A percentile compares a stretch with the other conserved stretches of the same genome.
These are phyloP conservation scores for Globisporangium yorkense DNA, from an alignment of 352 stramenopile species.

Conservation along the genomic window DNA sequence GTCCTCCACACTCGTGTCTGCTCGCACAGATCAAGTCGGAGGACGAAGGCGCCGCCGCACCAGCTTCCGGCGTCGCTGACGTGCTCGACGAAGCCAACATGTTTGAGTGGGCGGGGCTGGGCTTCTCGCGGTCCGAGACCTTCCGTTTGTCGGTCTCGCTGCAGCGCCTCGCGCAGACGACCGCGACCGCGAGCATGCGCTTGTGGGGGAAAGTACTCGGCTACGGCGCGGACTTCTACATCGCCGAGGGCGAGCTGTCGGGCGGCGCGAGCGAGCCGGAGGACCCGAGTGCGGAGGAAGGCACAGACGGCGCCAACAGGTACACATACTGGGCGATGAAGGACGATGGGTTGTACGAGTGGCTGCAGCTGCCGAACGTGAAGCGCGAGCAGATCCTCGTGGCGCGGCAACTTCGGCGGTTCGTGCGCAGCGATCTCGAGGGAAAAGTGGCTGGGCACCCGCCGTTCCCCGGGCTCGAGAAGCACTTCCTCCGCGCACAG, in stretches of 20 bases:
- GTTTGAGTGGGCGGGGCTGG: conserved; percentile 75
- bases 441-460: conserved; percentile 73
- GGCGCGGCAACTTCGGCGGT: conserved; percentile 71
- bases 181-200: conserved; percentile 61
- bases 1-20: background rate
- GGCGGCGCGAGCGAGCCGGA: conserved; percentile 38
- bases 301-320: conserved; percentile 70
- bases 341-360: conserved; percentile 73
- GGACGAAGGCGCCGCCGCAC: conserved; percentile 34
- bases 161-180: conserved; percentile 46
- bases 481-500: conserved; percentile 83
- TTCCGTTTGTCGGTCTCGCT: conserved; percentile 67
- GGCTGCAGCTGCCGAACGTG: conserved; percentile 77
- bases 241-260: conserved; percentile 72
- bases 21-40: conserved; percentile 34
- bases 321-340: conserved; percentile 90
- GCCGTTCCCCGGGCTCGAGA: conserved; percentile 84
- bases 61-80: conserved; percentile 42
- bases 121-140: conserved; percentile 66
- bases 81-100: conserved; percentile 78
- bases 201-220: conserved; percentile 89
- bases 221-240: conserved; percentile 68
- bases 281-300: conserved; percentile 66
- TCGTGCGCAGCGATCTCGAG: conserved; percentile 80
- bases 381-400: conserved; percentile 71